phyloP scores from a whole-genome alignment of 1,139 yeast genomes.

The Zygoascus sp. region DNA sequence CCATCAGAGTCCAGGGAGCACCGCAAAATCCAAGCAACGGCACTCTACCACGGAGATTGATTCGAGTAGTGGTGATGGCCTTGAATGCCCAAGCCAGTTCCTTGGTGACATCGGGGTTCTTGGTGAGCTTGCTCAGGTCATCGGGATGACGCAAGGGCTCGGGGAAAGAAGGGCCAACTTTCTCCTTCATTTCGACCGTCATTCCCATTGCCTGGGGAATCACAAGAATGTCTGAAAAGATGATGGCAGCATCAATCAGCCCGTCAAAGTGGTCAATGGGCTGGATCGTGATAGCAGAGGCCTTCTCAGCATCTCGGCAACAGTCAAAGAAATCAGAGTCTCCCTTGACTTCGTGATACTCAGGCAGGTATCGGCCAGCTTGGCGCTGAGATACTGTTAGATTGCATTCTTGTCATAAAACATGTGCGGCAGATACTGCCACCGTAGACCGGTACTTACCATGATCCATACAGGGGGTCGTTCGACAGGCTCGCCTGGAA shows the following conservation, averaged over 20 bases:
- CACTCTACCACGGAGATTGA: constrained; percentile 79
- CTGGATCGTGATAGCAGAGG: constrained; percentile 90
- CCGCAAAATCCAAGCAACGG: constrained; percentile 95
- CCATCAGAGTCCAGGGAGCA: constrained; percentile 96
- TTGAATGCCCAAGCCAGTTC: constrained; percentile 93
- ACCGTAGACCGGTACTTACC: constrained; percentile 44
- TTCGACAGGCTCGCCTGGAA: constrained; percentile 68
- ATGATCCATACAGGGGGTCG: constrained; percentile 98
- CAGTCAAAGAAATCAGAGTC: constrained; percentile 87
- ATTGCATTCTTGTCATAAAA: constrained; percentile 8
- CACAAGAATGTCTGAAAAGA: constrained; percentile 90
- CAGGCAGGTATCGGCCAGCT: constrained; percentile 67
- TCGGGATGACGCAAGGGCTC: constrained; percentile 74
- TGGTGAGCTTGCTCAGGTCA: constrained; percentile 55
- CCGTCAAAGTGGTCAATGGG: constrained; percentile 90
- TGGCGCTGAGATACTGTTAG: constrained; percentile 47
- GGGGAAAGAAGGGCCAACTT: constrained; percentile 91
- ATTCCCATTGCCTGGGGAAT: constrained; percentile 99
- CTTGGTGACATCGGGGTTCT: constrained; percentile 60
- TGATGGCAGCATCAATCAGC: constrained; percentile 91
- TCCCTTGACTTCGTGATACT: constrained; percentile 85
- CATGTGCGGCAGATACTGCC: background rate
- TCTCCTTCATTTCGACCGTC: constrained; percentile 89
- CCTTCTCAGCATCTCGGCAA: constrained; percentile 89
- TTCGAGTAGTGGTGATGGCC: constrained; percentile 83